phyloP scores from a whole-genome alignment of 768 basidiomycete species.

The Myochromella boudieri region DNA sequence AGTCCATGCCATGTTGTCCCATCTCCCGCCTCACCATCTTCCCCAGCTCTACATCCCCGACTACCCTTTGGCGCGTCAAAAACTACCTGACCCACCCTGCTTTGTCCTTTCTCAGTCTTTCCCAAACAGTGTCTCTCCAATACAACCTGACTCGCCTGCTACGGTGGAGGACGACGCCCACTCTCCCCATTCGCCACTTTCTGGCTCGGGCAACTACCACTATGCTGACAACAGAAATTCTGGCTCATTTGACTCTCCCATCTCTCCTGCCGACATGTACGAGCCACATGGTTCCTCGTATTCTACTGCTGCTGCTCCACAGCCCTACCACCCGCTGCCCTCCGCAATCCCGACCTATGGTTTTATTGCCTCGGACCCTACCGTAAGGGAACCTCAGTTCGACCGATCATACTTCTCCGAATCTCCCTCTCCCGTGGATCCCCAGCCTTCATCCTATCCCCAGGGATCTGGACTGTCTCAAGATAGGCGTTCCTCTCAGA shows the following conservation, averaged over 20 bases:
- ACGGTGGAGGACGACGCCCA: constrained; percentile 35
- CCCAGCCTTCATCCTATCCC: constrained; percentile 34
- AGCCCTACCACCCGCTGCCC: constrained; percentile 20
- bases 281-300: constrained; percentile 20
- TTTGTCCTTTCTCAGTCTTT: constrained; percentile 24
- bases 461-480: constrained; percentile 41
- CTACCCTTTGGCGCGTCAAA: constrained; percentile 20
- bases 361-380: constrained; percentile 26
- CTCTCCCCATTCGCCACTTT: constrained; percentile 32
- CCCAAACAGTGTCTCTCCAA: constrained; percentile 21
- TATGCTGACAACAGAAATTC: constrained; percentile 29
- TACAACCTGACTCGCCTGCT: constrained; percentile 27
- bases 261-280: constrained; percentile 32
- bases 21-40: constrained; percentile 19
- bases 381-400: constrained; percentile 26
- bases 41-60: constrained; percentile 21
- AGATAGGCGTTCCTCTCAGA: constrained; percentile 43
- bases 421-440: constrained; percentile 45
- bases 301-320: constrained; percentile 18
- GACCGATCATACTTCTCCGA: constrained; percentile 31
- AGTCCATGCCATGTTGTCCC: constrained; percentile 22
- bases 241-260: constrained; percentile 30
- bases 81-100: constrained; percentile 23
- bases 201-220: constrained; percentile 24
- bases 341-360: constrained; percentile 16